Evolutionary conservation across 768 basidiomycete species (phyloP), one percentile per base, ranked within the genome.

Genomic region (Holtermanniella nyarrowii): DNA sequence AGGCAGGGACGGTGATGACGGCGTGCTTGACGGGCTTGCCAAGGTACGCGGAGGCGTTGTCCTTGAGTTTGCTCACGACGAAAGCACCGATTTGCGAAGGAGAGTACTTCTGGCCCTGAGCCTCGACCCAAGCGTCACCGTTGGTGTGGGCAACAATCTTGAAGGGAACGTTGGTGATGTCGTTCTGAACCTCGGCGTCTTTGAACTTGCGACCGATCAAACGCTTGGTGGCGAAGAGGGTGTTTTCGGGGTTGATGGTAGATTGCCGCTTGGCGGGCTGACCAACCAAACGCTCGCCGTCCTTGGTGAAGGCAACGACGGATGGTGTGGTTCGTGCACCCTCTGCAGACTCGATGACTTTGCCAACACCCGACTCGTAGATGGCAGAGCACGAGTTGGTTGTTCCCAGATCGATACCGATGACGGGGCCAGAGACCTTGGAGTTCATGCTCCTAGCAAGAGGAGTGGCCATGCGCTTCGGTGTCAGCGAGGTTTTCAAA

Each of bases 311-410:
- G 37, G 93, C 93, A 60, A 97, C 88, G 50, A 96, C 89, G 37
- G 95, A 99, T 2, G 95, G 95, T 14, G 95, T 99, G 57, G 95
- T 97, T 61, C 95, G 83, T 52, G 86, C 86, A 77, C 95, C 93
- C 77, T 97, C 93, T 4, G 91, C 77, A 77, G 97, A 97, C 76
- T 96, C 95, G 61, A 99, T 85, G 58, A 97, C 93, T 60, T 87
- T 85, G 46, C 91, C 81, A 27, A 83, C 84, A 76, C 93, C 83
- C 61, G 88, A 91, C 76, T 96, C 91, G 88, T 93, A 95, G 56
- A 95, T 79, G 45, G 21, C 26, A 42, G 85, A 82, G 52, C 70
- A 74, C 45, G 72, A 74, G 67, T 71, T 74, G 58, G 73, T 71
- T 16, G 68, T 68, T 55, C 65, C 91, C 77, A 97, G 78, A 76